These are phyloP conservation scores for Termitomyces sp. DNA, from an alignment of 768 basidiomycete species.

Conservation along the genomic window DNA sequence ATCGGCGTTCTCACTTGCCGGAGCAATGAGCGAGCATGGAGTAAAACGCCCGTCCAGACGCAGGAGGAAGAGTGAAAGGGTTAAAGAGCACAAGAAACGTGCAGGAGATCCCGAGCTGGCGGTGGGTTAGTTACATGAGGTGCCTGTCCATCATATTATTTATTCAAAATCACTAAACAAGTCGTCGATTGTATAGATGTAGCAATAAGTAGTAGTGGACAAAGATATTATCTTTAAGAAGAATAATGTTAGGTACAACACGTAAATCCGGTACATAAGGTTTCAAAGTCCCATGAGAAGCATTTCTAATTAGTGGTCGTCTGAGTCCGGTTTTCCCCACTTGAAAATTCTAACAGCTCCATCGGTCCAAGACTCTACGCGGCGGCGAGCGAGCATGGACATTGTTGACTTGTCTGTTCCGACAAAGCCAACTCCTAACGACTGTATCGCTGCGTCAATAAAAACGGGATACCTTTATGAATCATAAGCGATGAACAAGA, in stretches of 20 bases:
- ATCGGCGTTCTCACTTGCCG: constrained; percentile 31
- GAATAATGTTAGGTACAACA: constrained; percentile 4
- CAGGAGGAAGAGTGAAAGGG: constrained; percentile 15
- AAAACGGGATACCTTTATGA: constrained; percentile 64
- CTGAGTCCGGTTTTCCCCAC: constrained; percentile 58
- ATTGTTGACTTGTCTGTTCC: constrained; percentile 74
- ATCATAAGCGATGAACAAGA: not conserved
- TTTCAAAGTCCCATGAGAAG: constrained; percentile 7
- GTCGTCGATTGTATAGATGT: not conserved
- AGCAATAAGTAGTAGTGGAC: not conserved
- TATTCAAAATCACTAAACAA: not conserved
- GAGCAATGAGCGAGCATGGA: constrained; percentile 32
- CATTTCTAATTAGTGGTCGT: constrained; percentile 46
- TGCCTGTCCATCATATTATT: not conserved
- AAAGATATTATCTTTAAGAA: not conserved
- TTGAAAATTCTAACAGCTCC: constrained; percentile 51
- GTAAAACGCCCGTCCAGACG: constrained; percentile 28
- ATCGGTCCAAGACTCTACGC: constrained; percentile 65
- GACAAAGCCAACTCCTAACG: constrained; percentile 63
- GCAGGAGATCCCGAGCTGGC: not conserved
- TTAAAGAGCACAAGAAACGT: not conserved
- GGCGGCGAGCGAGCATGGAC: constrained; percentile 61
- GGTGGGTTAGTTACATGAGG: not conserved
- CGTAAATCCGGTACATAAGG: not conserved
- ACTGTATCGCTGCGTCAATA: constrained; percentile 73